phyloP scores from a whole-genome alignment of 129 eudicot genomes.

The Flaveria linearis region DNA sequence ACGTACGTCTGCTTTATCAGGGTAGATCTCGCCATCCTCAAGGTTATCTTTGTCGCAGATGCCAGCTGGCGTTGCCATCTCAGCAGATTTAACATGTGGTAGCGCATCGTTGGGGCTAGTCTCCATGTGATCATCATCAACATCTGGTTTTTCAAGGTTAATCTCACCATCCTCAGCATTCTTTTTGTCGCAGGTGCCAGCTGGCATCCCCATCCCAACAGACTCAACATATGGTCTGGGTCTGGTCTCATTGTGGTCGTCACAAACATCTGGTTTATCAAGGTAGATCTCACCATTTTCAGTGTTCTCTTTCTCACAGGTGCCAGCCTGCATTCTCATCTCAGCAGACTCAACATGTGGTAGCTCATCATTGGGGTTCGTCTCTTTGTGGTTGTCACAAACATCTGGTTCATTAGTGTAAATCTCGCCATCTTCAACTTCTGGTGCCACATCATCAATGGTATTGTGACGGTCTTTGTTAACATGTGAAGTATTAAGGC shows the following conservation, averaged over 20 bases:
- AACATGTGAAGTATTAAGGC: constrained; percentile 26
- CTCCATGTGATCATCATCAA: not conserved
- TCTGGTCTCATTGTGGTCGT: not conserved
- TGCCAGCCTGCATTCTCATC: constrained; percentile 5
- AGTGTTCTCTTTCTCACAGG: not conserved
- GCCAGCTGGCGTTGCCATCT: constrained; percentile 14
- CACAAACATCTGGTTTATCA: not conserved
- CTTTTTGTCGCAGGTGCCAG: constrained; percentile 3
- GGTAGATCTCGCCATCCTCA: not conserved
- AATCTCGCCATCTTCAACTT: constrained; percentile 3
- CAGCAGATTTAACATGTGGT: not conserved
- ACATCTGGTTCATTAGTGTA: not conserved
- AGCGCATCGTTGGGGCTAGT: not conserved
- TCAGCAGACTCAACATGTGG: constrained; percentile 15
- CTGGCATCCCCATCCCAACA: constrained; percentile 6
- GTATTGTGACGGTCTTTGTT: not conserved
- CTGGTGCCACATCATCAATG: not conserved
- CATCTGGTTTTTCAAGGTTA: constrained; percentile 21
- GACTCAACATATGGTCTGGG: not conserved
- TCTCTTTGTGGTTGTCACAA: not conserved
- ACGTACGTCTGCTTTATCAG: not conserved
- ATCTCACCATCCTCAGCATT: not conserved
- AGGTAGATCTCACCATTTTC: not conserved
- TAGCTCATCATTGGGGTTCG: not conserved
- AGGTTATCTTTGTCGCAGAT: not conserved